phyloP scores from a whole-genome alignment of 257 asterid genomes.

The Przewalskia tangutica region DNA sequence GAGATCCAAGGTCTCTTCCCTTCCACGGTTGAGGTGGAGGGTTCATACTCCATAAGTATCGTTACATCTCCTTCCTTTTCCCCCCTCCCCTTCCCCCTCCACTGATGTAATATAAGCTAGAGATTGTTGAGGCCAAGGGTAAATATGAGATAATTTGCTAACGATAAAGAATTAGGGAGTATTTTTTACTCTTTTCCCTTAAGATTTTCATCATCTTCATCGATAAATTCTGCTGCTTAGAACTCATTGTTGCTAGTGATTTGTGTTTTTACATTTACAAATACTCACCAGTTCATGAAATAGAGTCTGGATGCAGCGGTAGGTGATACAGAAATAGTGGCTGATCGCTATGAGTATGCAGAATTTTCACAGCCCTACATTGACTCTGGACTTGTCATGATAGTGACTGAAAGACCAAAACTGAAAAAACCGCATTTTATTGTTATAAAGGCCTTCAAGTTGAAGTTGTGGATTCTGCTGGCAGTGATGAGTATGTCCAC shows the following conservation, averaged over 20 bases:
- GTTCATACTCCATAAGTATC: no score
- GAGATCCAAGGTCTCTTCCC: neutral
- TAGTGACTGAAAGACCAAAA: slow-evolving; percentile 33
- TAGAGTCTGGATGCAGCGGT: slow-evolving; percentile 62
- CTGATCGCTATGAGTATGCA: slow-evolving; percentile 36
- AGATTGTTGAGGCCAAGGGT: neutral
- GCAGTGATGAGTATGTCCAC: slow-evolving; percentile 31
- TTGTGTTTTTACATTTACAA: neutral
- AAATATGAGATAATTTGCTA: neutral
- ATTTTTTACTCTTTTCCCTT: neutral
- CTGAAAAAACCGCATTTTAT: slow-evolving; percentile 20
- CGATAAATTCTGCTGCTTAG: neutral
- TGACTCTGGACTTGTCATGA: slow-evolving; percentile 58
- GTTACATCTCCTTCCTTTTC: no score
- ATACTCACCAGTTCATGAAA: neutral
- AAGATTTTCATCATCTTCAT: neutral
- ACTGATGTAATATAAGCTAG: no score
- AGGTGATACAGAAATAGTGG: slow-evolving; percentile 54
- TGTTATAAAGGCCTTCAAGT: slow-evolving; percentile 36
- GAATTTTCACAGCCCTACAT: slow-evolving; percentile 60
- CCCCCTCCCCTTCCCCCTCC: no score
- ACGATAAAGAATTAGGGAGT: neutral
- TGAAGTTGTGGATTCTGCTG: slow-evolving; percentile 44
- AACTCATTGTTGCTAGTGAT: neutral
- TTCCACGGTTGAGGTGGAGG: no score